Base-by-base conservation (phyloP, 768 basidiomycete genomes). In the Chlorophyllum brunneum region DNA sequence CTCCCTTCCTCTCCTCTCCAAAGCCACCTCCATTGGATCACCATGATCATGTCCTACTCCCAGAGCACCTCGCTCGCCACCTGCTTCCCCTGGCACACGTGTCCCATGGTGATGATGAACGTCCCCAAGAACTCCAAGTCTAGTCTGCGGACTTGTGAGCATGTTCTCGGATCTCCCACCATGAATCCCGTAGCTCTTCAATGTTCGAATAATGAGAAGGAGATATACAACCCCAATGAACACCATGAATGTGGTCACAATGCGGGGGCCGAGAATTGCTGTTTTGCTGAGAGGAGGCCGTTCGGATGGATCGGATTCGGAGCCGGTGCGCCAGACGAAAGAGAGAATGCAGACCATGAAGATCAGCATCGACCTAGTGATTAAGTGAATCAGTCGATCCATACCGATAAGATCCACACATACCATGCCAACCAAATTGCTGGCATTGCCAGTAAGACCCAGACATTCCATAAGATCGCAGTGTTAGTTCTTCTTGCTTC, bases 391-490 rank as follows among this genome's bases (percentile, higher is more conserved):
- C 9, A 24, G 38, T 11, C 10, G 38, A 23, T n/a, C 29, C 23
- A 20, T 15, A 22, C 13, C 10, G 22, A 23, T 13, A 4, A 36
- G 15, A n/a, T n/a, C n/a, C n/a, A 23, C 8, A 51, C 62, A 2
- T 50, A 82, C 85, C 85, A 89, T 6, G 85, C 77, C 51, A 88
- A 77, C 82, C 85, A 88, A 8, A 87, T 67, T 0, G 77, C 80
- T 0, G 87, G 87, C 71, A 83, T 70, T 5, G 69, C 68, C 2
- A 70, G 55, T 1, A 70, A 48, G 5, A 70, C 68, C 67, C 68
- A 71, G 8, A 67, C 67, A 26, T 69, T 71, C 70, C 70, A 70
- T 57, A 61, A 66, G 5, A 69, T 67, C 10, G 60, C 57, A 0
- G 67, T 70, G 47, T 63, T 69, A 2, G 62, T 65, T 45, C 65